Percentiles rank a stretch among this genome's conserved stretches.
These are phyloP conservation scores for Geranium rotundifolium DNA, from an alignment of 345 rosid species.

Conservation along the genomic window DNA sequence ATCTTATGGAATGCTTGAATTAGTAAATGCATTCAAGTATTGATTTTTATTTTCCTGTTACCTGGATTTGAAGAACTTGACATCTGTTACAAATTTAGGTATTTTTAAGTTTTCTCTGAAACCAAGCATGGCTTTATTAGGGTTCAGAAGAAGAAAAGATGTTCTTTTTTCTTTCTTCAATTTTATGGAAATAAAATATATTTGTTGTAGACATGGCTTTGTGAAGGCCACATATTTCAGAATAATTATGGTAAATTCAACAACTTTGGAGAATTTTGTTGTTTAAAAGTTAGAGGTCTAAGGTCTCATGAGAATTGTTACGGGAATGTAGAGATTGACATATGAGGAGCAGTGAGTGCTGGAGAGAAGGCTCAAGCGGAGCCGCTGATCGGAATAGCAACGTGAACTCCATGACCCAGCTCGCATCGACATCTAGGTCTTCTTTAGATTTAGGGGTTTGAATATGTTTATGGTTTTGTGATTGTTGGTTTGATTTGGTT, in stretches of 20 bases:
- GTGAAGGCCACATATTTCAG: slow-evolving; percentile 28
- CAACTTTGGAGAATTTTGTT: slow-evolving; percentile 5
- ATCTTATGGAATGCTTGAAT: no score
- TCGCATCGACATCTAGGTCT: no score
- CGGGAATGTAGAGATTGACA: slow-evolving; percentile 97
- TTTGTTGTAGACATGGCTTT: slow-evolving; percentile 41
- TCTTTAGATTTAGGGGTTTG: no score
- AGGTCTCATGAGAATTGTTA: slow-evolving; percentile 88
- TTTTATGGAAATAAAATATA: slow-evolving; percentile 20
- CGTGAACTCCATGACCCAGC: no score
- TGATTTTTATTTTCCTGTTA: no score
- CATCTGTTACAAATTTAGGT: no score
- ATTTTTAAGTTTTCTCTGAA: not conserved
- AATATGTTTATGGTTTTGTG: no score
- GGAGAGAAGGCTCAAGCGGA: no score
- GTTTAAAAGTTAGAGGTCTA: slow-evolving; percentile 38
- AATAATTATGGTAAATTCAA: slow-evolving; percentile 37
- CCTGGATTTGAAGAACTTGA: no score
- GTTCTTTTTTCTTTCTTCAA: slow-evolving; percentile 11
- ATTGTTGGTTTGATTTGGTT: no score
- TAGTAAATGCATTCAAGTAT: no score
- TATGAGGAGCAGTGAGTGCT: slow-evolving; percentile 47
- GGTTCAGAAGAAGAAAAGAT: slow-evolving; percentile 3
- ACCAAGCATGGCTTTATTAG: not conserved
- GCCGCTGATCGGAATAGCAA: no score